These are phyloP conservation scores for Neopestalotiopsis rosae DNA, from an alignment of 2,329 filamentous ascomycete genomes.

Conservation along the genomic window DNA sequence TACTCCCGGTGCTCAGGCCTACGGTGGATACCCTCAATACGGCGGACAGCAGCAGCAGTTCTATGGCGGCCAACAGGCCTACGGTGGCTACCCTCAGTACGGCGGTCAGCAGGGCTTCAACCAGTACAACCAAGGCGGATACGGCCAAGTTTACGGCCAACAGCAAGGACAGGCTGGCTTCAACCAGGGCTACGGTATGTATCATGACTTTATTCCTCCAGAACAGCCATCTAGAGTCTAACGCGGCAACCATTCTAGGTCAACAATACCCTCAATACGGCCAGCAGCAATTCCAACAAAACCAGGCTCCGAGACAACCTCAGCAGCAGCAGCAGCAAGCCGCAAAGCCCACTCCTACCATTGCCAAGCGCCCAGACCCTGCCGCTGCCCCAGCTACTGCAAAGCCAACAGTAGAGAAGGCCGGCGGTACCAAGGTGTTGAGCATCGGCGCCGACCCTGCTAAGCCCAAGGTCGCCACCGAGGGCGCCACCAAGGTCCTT, in stretches of 20 bases:
- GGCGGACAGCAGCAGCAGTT: slow-evolving; percentile 60
- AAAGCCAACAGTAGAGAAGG: slow-evolving; percentile 59
- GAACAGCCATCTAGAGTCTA: slow-evolving; percentile 23
- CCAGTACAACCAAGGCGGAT: slow-evolving; percentile 53
- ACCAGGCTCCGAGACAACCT: slow-evolving; percentile 51
- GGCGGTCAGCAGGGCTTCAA: slow-evolving; percentile 43
- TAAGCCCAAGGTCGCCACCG: slow-evolving; percentile 53
- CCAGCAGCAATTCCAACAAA: slow-evolving; percentile 44
- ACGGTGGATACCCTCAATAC: slow-evolving; percentile 59
- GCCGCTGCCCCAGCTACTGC: slow-evolving; percentile 48
- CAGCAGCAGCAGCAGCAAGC: slow-evolving; percentile 48
- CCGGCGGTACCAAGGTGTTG: slow-evolving; percentile 66
- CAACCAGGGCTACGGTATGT: slow-evolving; percentile 46
- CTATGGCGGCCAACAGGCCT: slow-evolving; percentile 51
- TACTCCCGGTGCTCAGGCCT: slow-evolving; percentile 74
- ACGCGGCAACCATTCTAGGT: slow-evolving; percentile 36
- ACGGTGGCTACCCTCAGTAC: slow-evolving; percentile 58
- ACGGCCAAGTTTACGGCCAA: slow-evolving; percentile 50
- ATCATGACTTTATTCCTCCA: neutral
- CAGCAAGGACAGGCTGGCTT: slow-evolving; percentile 43
- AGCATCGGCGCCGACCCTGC: slow-evolving; percentile 62
- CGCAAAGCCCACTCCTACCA: slow-evolving; percentile 54
- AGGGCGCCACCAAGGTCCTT: slow-evolving; percentile 65
- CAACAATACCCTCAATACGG: slow-evolving; percentile 62
- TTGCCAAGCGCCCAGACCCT: slow-evolving; percentile 66